phyloP scores from a whole-genome alignment of 257 asterid species.

The Coffea canephora region DNA sequence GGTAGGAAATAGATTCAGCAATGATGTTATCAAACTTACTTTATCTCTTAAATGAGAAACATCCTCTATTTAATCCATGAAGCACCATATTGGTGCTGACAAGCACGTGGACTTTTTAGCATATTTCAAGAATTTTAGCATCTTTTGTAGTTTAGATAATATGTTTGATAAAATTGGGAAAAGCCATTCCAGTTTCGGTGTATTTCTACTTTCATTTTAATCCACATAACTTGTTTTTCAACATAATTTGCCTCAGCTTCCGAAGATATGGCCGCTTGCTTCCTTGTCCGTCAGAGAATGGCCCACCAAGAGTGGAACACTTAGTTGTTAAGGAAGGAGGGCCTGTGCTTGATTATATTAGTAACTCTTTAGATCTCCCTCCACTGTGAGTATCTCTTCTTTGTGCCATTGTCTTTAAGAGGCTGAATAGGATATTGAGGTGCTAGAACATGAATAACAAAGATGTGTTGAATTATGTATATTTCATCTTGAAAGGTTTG shows the following conservation, averaged over 20 bases:
- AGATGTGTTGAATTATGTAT: conserved; percentile 22
- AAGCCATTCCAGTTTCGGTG: too few species aligned
- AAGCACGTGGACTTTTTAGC: not conserved
- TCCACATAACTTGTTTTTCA: not conserved
- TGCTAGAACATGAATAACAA: conserved; percentile 6
- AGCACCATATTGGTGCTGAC: not conserved
- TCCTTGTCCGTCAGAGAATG: conserved; percentile 78
- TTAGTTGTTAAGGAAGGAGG: conserved; percentile 75
- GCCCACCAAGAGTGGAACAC: conserved; percentile 89
- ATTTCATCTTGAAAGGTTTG: conserved; percentile 55
- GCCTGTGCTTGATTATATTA: conserved; percentile 66
- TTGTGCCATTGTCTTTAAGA: not conserved
- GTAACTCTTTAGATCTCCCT: conserved; percentile 67
- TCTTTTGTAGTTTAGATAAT: not conserved
- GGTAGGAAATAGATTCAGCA: not conserved
- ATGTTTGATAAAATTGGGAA: not conserved
- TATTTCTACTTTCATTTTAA: conserved; percentile 10
- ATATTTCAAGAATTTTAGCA: not conserved
- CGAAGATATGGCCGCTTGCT: conserved; percentile 69
- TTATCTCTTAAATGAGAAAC: not conserved
- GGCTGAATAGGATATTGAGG: not conserved
- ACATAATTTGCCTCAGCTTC: conserved; percentile 42
- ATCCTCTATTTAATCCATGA: not conserved
- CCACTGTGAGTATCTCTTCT: conserved; percentile 52
- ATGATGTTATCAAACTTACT: not conserved